Percentiles rank a stretch among this genome's conserved stretches.
These are phyloP conservation scores for Medicago arabica DNA, from an alignment of 306 rosid species.

Conservation along the genomic window DNA sequence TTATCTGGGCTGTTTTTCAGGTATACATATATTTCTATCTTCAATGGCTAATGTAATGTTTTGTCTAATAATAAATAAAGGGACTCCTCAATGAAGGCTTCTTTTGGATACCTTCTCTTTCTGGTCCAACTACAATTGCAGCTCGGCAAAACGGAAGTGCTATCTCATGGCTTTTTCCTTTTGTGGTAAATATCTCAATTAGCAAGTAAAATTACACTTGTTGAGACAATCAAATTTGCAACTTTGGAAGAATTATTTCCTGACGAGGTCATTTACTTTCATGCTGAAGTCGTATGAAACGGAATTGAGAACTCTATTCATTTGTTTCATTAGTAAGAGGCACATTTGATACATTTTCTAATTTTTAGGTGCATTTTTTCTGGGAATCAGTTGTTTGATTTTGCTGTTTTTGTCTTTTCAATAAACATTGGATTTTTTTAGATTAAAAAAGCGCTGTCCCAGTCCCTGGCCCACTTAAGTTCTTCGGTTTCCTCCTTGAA, in stretches of 20 bases:
- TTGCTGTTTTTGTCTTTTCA: background rate
- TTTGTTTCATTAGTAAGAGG: background rate
- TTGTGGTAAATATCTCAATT: constrained; percentile 66
- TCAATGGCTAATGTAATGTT: constrained; percentile 39
- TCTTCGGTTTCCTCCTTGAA: background rate
- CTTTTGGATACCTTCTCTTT: constrained; percentile 99
- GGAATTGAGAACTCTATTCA: constrained; percentile 10
- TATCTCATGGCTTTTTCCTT: constrained; percentile 96
- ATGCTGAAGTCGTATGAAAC: constrained; percentile 6
- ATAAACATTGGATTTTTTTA: background rate
- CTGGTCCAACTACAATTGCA: constrained; percentile 93
- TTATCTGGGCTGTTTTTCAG: constrained; percentile 1
- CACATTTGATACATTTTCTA: background rate
- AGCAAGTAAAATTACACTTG: constrained; percentile 29
- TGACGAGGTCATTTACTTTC: constrained; percentile 18
- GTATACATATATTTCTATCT: constrained; percentile 30
- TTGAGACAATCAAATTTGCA: constrained; percentile 12
- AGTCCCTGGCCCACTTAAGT: background rate
- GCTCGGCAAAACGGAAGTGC: constrained; percentile 91
- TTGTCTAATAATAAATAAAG: constrained; percentile 51
- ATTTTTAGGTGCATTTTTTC: background rate
- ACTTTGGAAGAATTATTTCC: constrained; percentile 10
- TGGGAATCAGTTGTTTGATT: background rate
- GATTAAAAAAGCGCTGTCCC: background rate
- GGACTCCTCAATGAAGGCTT: constrained; percentile 97